A percentile compares a stretch with the other conserved stretches of the same genome.
These are phyloP conservation scores for Conidiobolus coronatus DNA, from an alignment of 371 early-diverging fungal species.

Conservation along the genomic window DNA sequence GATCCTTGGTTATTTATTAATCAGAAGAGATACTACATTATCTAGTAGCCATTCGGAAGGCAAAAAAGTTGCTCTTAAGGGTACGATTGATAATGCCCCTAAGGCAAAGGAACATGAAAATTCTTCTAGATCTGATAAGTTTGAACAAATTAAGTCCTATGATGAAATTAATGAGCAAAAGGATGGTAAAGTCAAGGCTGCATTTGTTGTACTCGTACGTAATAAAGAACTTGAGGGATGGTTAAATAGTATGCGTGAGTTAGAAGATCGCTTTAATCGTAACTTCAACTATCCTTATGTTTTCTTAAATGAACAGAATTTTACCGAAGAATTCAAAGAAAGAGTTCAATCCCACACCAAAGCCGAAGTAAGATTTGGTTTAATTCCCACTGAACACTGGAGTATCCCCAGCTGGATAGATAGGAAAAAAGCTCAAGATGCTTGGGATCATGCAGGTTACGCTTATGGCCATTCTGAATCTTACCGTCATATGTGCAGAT, in stretches of 20 bases:
- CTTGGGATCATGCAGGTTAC: slow-evolving; percentile 21
- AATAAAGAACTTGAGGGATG: slow-evolving; percentile 55
- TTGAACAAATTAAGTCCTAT: no score
- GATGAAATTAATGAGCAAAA: no score
- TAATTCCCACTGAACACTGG: slow-evolving; percentile 56
- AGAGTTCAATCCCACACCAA: slow-evolving; percentile 20
- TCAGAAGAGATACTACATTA: no score
- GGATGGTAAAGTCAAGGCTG: slow-evolving; percentile 29
- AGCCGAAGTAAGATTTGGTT: slow-evolving; percentile 39
- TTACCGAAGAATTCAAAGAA: slow-evolving; percentile 48
- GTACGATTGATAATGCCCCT: no score
- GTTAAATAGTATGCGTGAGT: slow-evolving; percentile 30
- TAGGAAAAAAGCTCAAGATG: slow-evolving; percentile 25
- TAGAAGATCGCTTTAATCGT: slow-evolving; percentile 65
- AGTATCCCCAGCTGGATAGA: slow-evolving; percentile 62
- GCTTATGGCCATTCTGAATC: slow-evolving; percentile 68
- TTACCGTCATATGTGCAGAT: slow-evolving; percentile 87
- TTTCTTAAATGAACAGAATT: slow-evolving; percentile 56
- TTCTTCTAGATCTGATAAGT: no score
- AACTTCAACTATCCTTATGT: slow-evolving; percentile 73
- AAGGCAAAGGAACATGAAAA: no score
- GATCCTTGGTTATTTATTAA: no score
- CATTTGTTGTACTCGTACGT: slow-evolving; percentile 33
- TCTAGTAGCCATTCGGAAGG: no score
- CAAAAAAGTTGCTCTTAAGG: no score